Base-by-base conservation (phyloP, 768 basidiomycete species). In the Serendipita vermifera region DNA sequence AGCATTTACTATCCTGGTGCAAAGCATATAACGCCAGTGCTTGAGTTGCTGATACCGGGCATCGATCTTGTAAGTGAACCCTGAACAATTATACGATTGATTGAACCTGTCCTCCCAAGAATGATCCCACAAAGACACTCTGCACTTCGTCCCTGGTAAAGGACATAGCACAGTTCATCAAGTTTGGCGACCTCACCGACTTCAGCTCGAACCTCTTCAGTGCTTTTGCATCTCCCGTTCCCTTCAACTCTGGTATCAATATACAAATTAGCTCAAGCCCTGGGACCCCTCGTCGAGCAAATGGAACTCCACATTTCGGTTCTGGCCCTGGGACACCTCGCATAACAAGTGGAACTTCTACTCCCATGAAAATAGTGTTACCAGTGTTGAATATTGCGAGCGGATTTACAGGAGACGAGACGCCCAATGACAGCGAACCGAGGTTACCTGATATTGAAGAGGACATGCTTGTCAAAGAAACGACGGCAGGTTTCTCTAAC, bases 41-140 rank as follows among this genome's bases (percentile, higher is more conserved):
- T 94, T 59, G 81, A 90, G 55, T 73, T 92, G 17, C 74, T 89
- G 20, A 77, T 91, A 53, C 87, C 89, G 5, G 89, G 87, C 3
- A 88, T 93, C 61, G 90, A 93, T 70, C 73, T 92, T 59, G 84
- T 85, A 66, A 56, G 80, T 69, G 15, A 35, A 31, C 35, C 17
- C 22, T 29, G n/a, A 32, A 55, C 22, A 27, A 14, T 35, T 38
- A 7, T 15, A 33, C 31, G 41, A 48, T 38, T 29, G 27, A 13
- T 24, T 20, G 22, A 56, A 62, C 24, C 62, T 53, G 48, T 32
- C 46, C 20, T 55, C 48, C 40, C 22, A 38, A 86, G 83, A 87
- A 87, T 62, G 85, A 87, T 64, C 85, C 85, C 3, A 71, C 77
- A 0, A 88, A 88, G 70, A 87, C 85, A 60, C 72, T 85, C 41